Evolutionary conservation across 2,329 filamentous ascomycete genomes (phyloP).

Genomic region (Arthroderma sp.): DNA sequence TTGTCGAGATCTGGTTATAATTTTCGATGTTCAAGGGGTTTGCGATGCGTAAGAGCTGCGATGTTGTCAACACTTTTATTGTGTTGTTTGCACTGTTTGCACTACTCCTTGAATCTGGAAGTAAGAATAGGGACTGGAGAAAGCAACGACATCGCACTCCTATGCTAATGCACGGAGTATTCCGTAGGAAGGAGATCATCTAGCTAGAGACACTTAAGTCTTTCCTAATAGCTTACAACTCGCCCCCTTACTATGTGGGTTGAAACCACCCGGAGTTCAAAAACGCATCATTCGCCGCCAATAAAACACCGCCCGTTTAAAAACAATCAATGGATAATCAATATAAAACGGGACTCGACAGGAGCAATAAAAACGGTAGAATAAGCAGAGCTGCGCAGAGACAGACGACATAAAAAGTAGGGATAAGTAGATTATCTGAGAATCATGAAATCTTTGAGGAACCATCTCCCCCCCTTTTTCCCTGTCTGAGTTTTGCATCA

Average conservation of each 20-base stretch:
- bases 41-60: not conserved
- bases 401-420: not conserved
- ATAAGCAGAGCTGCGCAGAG: not conserved
- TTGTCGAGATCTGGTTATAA: not conserved
- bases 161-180: not conserved
- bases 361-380: too few species aligned
- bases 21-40: not conserved
- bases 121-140: not conserved
- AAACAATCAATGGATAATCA: not conserved
- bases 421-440: not conserved
- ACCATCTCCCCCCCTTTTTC: not conserved
- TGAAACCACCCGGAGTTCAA: not conserved
- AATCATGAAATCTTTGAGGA: not conserved
- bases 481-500: not conserved
- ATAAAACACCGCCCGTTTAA: not conserved
- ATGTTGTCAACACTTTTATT: not conserved
- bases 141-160: not conserved
- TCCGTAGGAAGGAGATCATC: not conserved
- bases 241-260: not conserved
- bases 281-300: not conserved
- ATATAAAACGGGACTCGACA: not conserved
- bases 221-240: not conserved
- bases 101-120: not conserved
- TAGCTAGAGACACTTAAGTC: not conserved
- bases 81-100: constrained; percentile 5